Base-by-base conservation (phyloP, 768 basidiomycete genomes). In the Naganishia friedmannii region DNA sequence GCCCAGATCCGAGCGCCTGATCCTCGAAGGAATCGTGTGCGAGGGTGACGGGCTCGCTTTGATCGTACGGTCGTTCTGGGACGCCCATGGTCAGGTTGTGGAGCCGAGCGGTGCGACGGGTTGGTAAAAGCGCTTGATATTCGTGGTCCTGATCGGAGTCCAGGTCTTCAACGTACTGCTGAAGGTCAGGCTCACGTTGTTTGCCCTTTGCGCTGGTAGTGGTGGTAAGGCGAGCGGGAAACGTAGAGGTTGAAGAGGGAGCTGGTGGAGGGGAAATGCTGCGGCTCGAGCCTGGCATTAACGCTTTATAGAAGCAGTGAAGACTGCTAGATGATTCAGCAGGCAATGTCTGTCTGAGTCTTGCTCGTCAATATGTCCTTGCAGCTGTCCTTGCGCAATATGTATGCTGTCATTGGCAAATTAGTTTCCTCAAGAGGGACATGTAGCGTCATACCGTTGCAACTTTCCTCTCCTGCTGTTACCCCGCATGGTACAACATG, bases 131-230 rank as follows among this genome's bases (percentile, higher is more conserved):
- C 15, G 57, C 57, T 39, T 58, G 57, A 39, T 58, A 34, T 37
- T 58, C 57, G 57, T 58, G 57, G 23, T 23, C 57, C 8, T 58
- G 34, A 23, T 58, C 57, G 1, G 57, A 58, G n/a, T 58, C 57
- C 34, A 58, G 23, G 21, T 58, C 57, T 23, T 58, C 57, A 21
- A 58, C 31, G 57, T 58, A 58, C 34, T 58, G 57, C 23, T 58
- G 57, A 37, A 58, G 29, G 15, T 58, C 57, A 3, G 34, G 57
- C 9, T 58, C 57, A 15, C 34, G 57, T 37, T 58, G 57, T 23
- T 58, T 58, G 7, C 57, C 57, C 57, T 58, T 58, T 13, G 45
- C 45, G 45, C 17, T 17, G 45, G n/a, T n/a, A 7, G 48, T n/a
- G 48, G n/a, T 4, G 21, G 23, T n/a, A 21, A 3, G 23, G 6